Evolutionary conservation across 2,329 filamentous ascomycete species (phyloP), one percentile per base, ranked within the genome.

Genomic region (Fusarium sp.): DNA sequence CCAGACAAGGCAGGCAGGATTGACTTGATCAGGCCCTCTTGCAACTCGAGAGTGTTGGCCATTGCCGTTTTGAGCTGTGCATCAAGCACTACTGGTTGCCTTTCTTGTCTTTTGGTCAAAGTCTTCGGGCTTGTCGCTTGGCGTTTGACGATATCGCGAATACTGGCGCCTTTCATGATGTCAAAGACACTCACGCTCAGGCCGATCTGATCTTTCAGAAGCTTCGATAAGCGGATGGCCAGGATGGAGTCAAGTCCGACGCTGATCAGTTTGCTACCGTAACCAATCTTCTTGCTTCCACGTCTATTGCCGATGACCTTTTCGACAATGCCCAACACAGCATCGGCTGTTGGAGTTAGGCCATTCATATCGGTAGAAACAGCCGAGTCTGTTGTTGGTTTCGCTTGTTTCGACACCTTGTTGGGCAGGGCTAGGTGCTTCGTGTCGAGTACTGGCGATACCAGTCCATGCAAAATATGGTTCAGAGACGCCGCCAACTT

Each of bases 141-240:
- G 3, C 39, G 32, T 2, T 15, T 40, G 2, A 45, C n/a, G 6
- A 66, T 53, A 4, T 66, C 51, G 2, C 19, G 14, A 12, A 58
- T 24, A 12, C 34, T 67, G 0, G 47, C 39, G 0, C 63, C 63
- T 4, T 56, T 65, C 45, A 65, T 66, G n/a, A 65, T 62, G 17
- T 66, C 56, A 8, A 65, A 48, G 3, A 65, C 62, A 4, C 46
- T 52, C 2, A 49, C 38, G 9, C 5, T 20, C 1, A 66, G 10
- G 3, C 62, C 24, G 6, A 67, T 10, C 11, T 36, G 23, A 14
- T 64, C 47, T 12, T 24, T 67, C 7, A 67, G 5, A 7, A 67
- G 43, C 24, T 63, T 67, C 6, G 57, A 67, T 6, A 67, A n/a
- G 0, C 63, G 57, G 11, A 67, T 67, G 4, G 63, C 63, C 11